Percentiles rank a stretch among this genome's conserved stretches.
Conservation (phyloP, 345 rosid species). For the Eutrema heterophyllum region DNA sequence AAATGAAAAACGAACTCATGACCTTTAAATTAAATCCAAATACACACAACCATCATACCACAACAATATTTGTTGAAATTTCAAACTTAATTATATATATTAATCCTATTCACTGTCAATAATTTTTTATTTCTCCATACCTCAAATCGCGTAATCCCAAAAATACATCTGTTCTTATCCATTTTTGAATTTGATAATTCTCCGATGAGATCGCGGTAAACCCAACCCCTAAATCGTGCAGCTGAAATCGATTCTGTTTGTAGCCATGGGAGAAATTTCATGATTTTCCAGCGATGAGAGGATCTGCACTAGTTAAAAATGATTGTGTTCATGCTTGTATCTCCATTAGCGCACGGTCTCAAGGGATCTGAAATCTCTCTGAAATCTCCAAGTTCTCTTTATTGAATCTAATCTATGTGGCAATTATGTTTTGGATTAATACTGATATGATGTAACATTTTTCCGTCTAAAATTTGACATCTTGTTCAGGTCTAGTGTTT, state of each 20-base stretch:
- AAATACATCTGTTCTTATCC: neutral
- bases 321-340: slow-evolving; percentile 33
- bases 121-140: too few relatives aligned
- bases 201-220: neutral
- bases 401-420: neutral
- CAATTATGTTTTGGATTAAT: neutral
- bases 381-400: slow-evolving; percentile 40
- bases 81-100: too few relatives aligned
- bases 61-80: too few relatives aligned
- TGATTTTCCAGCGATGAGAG: slow-evolving; percentile 42
- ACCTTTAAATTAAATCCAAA: too few relatives aligned
- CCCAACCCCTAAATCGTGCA: slow-evolving; percentile 5
- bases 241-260: neutral
- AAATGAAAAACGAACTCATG: too few relatives aligned
- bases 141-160: too few relatives aligned
- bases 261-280: neutral
- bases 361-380: slow-evolving; percentile 38
- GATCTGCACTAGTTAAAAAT: slow-evolving; percentile 34
- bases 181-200: neutral
- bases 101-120: too few relatives aligned
- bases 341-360: slow-evolving; percentile 30
- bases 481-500: neutral
- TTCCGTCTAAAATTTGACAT: slow-evolving; percentile 8
- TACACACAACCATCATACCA: too few relatives aligned
- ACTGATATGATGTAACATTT: neutral